Evolutionary conservation across 2,329 filamentous ascomycete genomes (phyloP), one percentile per base, ranked within the genome.

Genomic region (Cordyceps cateniannulata): DNA sequence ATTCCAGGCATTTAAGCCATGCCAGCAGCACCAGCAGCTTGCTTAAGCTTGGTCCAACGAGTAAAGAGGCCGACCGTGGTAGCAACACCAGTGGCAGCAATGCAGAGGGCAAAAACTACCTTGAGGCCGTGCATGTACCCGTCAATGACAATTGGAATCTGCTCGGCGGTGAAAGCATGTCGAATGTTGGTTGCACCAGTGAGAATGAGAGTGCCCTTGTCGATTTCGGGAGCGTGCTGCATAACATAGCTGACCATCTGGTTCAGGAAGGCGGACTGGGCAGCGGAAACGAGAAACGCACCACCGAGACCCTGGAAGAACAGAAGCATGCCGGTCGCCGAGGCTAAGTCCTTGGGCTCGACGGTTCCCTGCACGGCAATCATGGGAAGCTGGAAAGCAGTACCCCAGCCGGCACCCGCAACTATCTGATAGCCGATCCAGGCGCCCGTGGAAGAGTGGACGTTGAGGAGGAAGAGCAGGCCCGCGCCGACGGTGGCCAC

Each of bases 41-140:
- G 69, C 56, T 73, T 69, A 52, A 76, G 71, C 66, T 71, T 75
- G 63, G 67, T 69, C 77, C 77, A 79, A 27, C 69, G 69, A 9
- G 72, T 73, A 27, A 63, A 68, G 5, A 76, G 61, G 18, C 68
- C 68, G 20, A 76, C 60, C 3, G 76, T 38, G 5, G 75, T 69
- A 0, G 76, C 71, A 27, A 79, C 57, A 3, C 77, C 77, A 2
- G 72, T 77, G 32, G 77, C 79, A 5, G 86, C 69, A 22, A 80
- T 76, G 16, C 79, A 78, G 64, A 87, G 76, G 10, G 84, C 87
- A 44, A 86, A 82, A 5, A 80, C 77, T 8, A 88, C 85, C 68
- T 87, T 85, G 66, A 87, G 82, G 0, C 83, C 83, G 58, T 82
- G 73, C 66, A 82, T 88, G 73, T 90, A 90, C 0, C 83, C 85